phyloP scores from a whole-genome alignment of 2,329 filamentous ascomycete species.

The Fusarium mexicanum region DNA sequence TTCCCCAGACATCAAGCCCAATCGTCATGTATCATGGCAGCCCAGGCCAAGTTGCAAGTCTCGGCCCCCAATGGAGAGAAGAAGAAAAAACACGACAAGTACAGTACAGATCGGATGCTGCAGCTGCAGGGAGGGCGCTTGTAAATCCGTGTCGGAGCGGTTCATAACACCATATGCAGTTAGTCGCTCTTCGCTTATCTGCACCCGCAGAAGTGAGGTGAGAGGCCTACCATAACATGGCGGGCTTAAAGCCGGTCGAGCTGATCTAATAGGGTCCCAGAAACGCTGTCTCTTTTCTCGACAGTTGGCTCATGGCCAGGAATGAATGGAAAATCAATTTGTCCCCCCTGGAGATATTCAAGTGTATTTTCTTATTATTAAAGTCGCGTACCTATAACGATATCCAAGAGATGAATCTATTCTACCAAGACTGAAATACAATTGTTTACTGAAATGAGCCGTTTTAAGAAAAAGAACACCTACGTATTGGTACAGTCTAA shows the following conservation, averaged over 20 bases:
- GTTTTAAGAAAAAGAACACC: background rate
- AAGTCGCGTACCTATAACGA: too few species aligned
- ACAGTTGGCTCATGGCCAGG: background rate
- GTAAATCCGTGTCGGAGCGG: slow-evolving; percentile 6
- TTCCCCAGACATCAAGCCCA: background rate
- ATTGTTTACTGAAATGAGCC: too few species aligned
- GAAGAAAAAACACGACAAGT: background rate
- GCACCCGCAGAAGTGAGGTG: background rate
- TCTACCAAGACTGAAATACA: background rate
- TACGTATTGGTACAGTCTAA: background rate
- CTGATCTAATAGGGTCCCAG: background rate
- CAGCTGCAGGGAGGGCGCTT: background rate
- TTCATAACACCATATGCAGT: slow-evolving; percentile 8
- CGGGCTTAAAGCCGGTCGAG: background rate
- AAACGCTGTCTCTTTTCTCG: background rate
- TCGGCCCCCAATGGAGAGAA: slow-evolving; percentile 8
- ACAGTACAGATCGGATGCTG: background rate
- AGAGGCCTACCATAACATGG: background rate
- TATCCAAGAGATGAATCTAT: background rate
- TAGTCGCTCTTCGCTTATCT: slow-evolving; percentile 19
- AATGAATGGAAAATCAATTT: background rate
- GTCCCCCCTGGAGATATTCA: too few species aligned
- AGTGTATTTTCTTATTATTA: too few species aligned
- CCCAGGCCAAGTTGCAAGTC: background rate
- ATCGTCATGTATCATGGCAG: background rate